Evolutionary conservation across 352 stramenopile genomes (phyloP).

Genomic region (Globisporangium echinulatum): DNA sequence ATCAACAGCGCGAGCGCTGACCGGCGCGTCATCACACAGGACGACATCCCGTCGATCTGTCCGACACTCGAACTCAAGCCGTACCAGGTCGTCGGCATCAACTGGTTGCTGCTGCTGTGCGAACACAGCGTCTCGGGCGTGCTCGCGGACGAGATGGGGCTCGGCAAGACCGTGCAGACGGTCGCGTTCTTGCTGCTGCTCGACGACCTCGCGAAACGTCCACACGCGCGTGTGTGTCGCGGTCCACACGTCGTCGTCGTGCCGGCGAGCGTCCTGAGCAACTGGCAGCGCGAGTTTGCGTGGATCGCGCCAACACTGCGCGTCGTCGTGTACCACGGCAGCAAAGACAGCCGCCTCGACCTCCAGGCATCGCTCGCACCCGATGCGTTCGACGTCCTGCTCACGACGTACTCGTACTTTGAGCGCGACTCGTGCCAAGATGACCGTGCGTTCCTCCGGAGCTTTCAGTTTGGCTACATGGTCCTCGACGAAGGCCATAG

Average conservation of each 20-base stretch:
- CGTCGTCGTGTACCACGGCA: conserved; percentile 81
- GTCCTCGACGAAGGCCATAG: conserved; percentile 92
- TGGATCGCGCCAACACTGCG: conserved; percentile 91
- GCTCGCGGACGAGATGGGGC: conserved; percentile 87
- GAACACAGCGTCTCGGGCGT: conserved; percentile 78
- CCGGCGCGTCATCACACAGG: conserved; percentile 50
- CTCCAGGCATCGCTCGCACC: conserved; percentile 43
- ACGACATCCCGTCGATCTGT: conserved; percentile 63
- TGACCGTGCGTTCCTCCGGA: conserved; percentile 73
- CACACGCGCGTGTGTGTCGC: conserved; percentile 17
- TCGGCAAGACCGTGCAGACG: conserved; percentile 92
- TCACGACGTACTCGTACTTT: conserved; percentile 91
- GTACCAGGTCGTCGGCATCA: conserved; percentile 81
- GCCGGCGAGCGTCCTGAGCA: conserved; percentile 88
- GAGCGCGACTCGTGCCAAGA: conserved; percentile 81
- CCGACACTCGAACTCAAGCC: conserved; percentile 74
- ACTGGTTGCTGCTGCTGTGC: conserved; percentile 74
- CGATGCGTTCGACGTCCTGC: conserved; percentile 74
- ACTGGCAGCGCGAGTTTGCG: conserved; percentile 90
- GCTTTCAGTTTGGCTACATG: conserved; percentile 87
- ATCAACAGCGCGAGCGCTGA: conserved; percentile 23
- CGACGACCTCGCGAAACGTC: conserved; percentile 32
- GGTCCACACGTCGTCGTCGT: conserved; percentile 91
- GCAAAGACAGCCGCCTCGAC: conserved; percentile 51
- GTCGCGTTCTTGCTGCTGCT: conserved; percentile 73